phyloP scores from a whole-genome alignment of 2,329 filamentous ascomycete genomes.

The Knufia fluminis region DNA sequence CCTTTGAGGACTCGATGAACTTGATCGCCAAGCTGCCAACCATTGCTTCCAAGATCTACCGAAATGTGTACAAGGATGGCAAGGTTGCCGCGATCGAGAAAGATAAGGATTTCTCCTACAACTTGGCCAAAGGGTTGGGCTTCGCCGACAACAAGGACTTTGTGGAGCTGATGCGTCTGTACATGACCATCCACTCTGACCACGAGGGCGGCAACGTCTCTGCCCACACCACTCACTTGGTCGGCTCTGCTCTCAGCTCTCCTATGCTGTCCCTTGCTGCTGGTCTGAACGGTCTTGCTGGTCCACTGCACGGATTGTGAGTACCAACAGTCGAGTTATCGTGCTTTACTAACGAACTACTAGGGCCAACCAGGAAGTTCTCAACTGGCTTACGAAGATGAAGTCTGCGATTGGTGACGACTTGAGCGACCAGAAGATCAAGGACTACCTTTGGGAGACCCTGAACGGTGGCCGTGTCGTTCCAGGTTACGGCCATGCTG shows the following conservation, averaged over 20 bases:
- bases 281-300: constrained; percentile 94
- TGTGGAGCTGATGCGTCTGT: constrained; percentile 94
- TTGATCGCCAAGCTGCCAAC: constrained; percentile 98
- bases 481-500: constrained; percentile 95
- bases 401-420: constrained; percentile 91
- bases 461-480: constrained; percentile 94
- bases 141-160: constrained; percentile 94
- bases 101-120: constrained; percentile 99
- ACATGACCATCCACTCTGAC: constrained; percentile 99
- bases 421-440: constrained; percentile 92
- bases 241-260: constrained; percentile 91
- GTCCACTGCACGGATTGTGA: constrained; percentile 87
- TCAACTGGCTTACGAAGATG: constrained; percentile 99
- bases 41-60: constrained; percentile 97
- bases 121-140: constrained; percentile 98
- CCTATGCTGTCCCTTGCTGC: constrained; percentile 94
- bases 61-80: constrained; percentile 99
- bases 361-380: constrained; percentile 93
- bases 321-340: constrained; percentile 15
- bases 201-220: constrained; percentile 99
- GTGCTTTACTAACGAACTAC: constrained; percentile 19
- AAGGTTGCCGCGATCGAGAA: constrained; percentile 94
- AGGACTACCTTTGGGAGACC: constrained; percentile 96
- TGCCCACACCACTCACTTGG: constrained; percentile 96
- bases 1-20: constrained; percentile 99